These are phyloP conservation scores for Pythium myriotylum DNA, from an alignment of 352 stramenopile species.

Conservation along the genomic window DNA sequence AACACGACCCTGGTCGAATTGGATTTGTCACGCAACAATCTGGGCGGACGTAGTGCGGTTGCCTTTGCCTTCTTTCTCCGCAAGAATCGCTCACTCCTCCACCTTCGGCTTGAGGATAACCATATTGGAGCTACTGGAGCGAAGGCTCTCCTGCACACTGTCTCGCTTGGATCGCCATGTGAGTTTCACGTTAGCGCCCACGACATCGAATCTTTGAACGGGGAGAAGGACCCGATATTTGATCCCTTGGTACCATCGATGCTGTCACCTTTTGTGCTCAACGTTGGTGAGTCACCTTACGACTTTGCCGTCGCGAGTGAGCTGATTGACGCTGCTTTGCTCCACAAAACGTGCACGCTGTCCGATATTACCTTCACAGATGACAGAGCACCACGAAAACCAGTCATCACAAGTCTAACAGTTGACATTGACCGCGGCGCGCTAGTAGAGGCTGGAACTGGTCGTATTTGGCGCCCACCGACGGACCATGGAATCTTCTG, in stretches of 20 bases:
- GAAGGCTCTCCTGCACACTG: slow-evolving; percentile 52
- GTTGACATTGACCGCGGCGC: slow-evolving; percentile 36
- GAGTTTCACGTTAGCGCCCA: slow-evolving; percentile 63
- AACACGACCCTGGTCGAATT: slow-evolving; percentile 55
- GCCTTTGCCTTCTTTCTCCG: slow-evolving; percentile 63
- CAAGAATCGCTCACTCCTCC: slow-evolving; percentile 41
- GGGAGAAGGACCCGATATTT: slow-evolving; percentile 45
- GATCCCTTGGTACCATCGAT: slow-evolving; percentile 53
- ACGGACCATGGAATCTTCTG: slow-evolving; percentile 37
- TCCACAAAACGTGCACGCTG: slow-evolving; percentile 43
- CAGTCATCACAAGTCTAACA: slow-evolving; percentile 28
- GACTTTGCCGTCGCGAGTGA: slow-evolving; percentile 61
- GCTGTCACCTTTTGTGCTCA: slow-evolving; percentile 62
- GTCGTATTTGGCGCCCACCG: slow-evolving; percentile 40
- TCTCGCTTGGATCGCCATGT: slow-evolving; percentile 50
- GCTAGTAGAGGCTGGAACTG: slow-evolving; percentile 34
- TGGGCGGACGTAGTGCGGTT: slow-evolving; percentile 55
- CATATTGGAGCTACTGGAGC: slow-evolving; percentile 52
- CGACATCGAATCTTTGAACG: slow-evolving; percentile 38
- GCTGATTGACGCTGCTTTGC: slow-evolving; percentile 47
- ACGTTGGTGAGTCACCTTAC: slow-evolving; percentile 57
- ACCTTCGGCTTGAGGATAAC: slow-evolving; percentile 62
- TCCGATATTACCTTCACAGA: slow-evolving; percentile 52
- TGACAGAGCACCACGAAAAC: slow-evolving; percentile 30
- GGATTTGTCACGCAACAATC: slow-evolving; percentile 63